Evolutionary conservation across 129 eudicot species (phyloP).

Genomic region (Deinandra increscens): DNA sequence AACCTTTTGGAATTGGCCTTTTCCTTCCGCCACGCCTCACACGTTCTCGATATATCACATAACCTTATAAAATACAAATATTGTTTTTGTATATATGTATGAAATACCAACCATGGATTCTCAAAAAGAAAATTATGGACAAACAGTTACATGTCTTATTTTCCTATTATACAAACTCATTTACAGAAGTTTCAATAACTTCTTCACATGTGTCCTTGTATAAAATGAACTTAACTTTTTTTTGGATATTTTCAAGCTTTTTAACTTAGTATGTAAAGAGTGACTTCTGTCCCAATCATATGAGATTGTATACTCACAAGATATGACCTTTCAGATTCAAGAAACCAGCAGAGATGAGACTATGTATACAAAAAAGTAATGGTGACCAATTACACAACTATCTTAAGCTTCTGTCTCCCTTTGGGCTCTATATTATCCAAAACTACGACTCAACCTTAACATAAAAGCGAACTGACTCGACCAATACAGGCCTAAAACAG

Average conservation of each 20-base stretch:
- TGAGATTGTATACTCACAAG: background rate
- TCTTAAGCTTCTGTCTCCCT: background rate
- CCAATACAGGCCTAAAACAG: background rate
- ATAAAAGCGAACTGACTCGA: background rate
- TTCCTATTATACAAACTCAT: too few species aligned
- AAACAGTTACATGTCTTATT: background rate
- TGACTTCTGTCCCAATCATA: background rate
- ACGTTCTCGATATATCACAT: slow-evolving; percentile 51
- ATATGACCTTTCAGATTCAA: too few species aligned
- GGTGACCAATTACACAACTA: background rate
- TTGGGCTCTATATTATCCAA: background rate
- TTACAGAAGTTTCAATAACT: background rate
- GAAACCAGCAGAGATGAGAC: too few species aligned
- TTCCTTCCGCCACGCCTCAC: slow-evolving; percentile 31
- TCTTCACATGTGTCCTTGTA: background rate
- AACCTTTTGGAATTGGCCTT: slow-evolving; percentile 62
- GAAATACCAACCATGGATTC: background rate
- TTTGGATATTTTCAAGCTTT: background rate
- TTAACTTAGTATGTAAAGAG: background rate
- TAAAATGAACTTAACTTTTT: too few species aligned
- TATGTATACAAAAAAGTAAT: background rate
- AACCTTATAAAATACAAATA: slow-evolving; percentile 28
- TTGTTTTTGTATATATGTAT: background rate
- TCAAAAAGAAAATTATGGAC: background rate
- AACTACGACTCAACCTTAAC: background rate